Base-by-base conservation (phyloP, 1,139 yeast species). In the Magnusiomyces ingens region DNA sequence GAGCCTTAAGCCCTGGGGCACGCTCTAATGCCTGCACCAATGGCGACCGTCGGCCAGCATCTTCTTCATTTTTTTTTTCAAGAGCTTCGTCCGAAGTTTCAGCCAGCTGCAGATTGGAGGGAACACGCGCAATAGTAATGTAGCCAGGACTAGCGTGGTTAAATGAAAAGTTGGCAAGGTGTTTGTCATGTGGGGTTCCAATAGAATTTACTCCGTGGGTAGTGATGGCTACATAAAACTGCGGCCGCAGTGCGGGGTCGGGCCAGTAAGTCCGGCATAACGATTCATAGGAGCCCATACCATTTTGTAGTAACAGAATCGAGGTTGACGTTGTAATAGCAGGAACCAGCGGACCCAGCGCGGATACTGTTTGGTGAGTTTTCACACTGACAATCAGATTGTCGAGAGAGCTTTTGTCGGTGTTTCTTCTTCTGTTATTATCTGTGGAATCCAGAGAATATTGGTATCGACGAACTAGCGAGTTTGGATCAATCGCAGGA, bases 181-280 rank as follows among this genome's bases (percentile, higher is more conserved):
- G 43, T 29, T 38, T 37, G 62, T 64, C 64, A 26, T 45, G 52
- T 8, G 67, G 62, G 26, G 50, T 55, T 13, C 52, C 49, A 1
- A 77, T 74, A 3, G 72, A 65, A 0, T 75, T 77, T 2, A 85
- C 89, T 2, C 97, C 98, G 68, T 91, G 97, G 1, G 89, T 79
- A 42, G 84, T 83, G 15, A 91, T 82, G 48, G 91, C 96, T 64
- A 82, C 85, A 63, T 75, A 80, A 8, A 91, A 64, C 17, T 71
- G 72, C 17, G 95, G 96, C 53, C 82, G 65, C 1, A 63, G 51
- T 0, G 55, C 55, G 1, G 62, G 57, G 1, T 66, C 64, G 0
- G 81, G 80, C 85, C 94, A 89, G n/a, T 82, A 73, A 8, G 66
- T 61, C 1, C 72, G 68, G 15, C 74, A 72, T 40, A 89, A 65